These are phyloP conservation scores for Bacterosira constricta DNA, from an alignment of 108 stramenopile genomes.

Conservation along the genomic window DNA sequence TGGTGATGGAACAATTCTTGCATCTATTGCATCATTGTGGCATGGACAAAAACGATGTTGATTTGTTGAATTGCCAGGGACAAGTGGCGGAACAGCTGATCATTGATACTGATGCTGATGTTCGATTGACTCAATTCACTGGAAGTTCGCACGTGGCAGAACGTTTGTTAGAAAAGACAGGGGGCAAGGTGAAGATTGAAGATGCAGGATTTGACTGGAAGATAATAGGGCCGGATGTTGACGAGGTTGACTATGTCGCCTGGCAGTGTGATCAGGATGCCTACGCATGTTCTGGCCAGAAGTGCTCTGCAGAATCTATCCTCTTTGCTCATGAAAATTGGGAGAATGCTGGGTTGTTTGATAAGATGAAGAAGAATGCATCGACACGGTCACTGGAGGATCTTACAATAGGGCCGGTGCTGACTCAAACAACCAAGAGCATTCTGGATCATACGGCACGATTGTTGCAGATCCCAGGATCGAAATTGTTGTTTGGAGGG, in stretches of 20 bases:
- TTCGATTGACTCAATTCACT: conserved; percentile 96
- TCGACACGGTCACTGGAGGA: conserved; percentile 80
- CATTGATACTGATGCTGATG: conserved; percentile 61
- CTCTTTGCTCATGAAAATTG: conserved; percentile 96
- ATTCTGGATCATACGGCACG: conserved; percentile 83
- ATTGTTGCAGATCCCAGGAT: conserved; percentile 83
- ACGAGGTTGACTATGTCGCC: conserved; percentile 93
- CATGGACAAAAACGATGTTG: conserved; percentile 87
- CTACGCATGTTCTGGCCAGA: conserved; percentile 95
- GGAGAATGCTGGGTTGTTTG: conserved; percentile 81
- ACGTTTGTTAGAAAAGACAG: conserved; percentile 69
- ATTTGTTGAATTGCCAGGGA: conserved; percentile 92
- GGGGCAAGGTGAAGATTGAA: conserved; percentile 94
- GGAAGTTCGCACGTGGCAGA: conserved; percentile 92
- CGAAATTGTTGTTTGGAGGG: conserved; percentile 92
- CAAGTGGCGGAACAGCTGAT: conserved; percentile 89
- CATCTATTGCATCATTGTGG: conserved; percentile 92
- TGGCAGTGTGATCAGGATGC: conserved; percentile 99
- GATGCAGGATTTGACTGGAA: conserved; percentile 99
- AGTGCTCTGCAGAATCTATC: conserved; percentile 98
- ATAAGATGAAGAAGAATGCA: conserved; percentile 83
- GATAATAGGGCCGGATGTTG: conserved; percentile 93
- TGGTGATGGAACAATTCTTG: conserved; percentile 96
- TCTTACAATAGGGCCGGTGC: conserved; percentile 92
- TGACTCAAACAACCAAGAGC: conserved; percentile 89